These are phyloP conservation scores for Holtermannia corniformis DNA, from an alignment of 768 basidiomycete species.

Conservation along the genomic window DNA sequence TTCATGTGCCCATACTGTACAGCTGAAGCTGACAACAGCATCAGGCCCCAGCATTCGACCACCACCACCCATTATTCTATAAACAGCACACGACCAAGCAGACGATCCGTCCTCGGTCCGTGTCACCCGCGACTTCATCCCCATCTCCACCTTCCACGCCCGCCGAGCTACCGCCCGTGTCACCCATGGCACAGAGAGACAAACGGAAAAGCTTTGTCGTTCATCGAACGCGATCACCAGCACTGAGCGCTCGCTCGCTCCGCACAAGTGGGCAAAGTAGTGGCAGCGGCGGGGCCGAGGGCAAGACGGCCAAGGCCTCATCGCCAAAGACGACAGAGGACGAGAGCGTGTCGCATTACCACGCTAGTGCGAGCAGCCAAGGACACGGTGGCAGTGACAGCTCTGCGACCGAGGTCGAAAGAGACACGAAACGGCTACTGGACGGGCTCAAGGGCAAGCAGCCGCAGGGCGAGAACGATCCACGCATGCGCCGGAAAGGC, in stretches of 20 bases:
- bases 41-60: neutral
- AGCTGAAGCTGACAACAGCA: too few species aligned
- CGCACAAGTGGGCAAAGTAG: too few species aligned
- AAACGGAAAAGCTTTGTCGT: conserved; percentile 10
- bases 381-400: neutral
- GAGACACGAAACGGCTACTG: neutral
- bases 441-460: neutral
- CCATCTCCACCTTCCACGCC: conserved; percentile 28
- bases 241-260: neutral
- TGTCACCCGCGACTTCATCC: conserved; percentile 31
- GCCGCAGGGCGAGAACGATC: too few species aligned
- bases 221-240: neutral
- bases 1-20: too few species aligned
- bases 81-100: conserved; percentile 4
- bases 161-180: neutral
- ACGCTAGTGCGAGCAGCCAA: neutral
- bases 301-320: too few species aligned
- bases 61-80: neutral
- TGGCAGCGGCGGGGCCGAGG: neutral
- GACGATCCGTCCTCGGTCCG: conserved; percentile 9
- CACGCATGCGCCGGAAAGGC: too few species aligned
- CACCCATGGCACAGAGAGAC: conserved; percentile 4
- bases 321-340: neutral
- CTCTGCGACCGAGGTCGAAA: neutral
- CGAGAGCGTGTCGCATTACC: conserved; percentile 1